These are phyloP conservation scores for Trichosporon coremiiforme DNA, from an alignment of 1,284 basidiomycete genomes.

Conservation along the genomic window DNA sequence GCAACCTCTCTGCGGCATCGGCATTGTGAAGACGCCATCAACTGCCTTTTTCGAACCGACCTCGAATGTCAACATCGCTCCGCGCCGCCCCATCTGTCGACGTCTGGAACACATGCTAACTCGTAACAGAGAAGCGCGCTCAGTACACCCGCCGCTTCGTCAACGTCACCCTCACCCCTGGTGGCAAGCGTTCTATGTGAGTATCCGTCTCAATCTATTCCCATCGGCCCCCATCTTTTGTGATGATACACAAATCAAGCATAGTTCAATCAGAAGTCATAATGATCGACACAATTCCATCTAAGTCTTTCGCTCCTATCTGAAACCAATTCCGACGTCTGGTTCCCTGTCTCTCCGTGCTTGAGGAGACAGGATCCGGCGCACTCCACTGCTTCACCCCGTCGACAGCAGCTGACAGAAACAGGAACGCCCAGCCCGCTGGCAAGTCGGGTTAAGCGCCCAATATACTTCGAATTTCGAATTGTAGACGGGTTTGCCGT, in stretches of 20 bases:
- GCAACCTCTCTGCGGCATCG: not conserved
- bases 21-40: too few species aligned
- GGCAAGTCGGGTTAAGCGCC: constrained; percentile 55
- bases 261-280: constrained; percentile 86
- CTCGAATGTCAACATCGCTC: not conserved
- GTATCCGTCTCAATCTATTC: constrained; percentile 55
- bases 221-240: constrained; percentile 25
- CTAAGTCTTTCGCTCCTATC: constrained; percentile 78
- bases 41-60: not conserved
- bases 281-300: constrained; percentile 66
- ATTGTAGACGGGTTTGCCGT: constrained; percentile 28
- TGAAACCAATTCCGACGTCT: constrained; percentile 59
- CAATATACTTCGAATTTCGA: constrained; percentile 17
- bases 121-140: constrained; percentile 72
- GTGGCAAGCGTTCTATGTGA: constrained; percentile 95
- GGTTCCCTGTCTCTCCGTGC: constrained; percentile 22
- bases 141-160: constrained; percentile 72
- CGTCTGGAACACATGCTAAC: constrained; percentile 7
- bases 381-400: constrained; percentile 26
- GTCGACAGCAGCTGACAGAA: constrained; percentile 18
- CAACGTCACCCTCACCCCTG: constrained; percentile 85
- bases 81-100: not conserved
- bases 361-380: not conserved
- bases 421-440: constrained; percentile 55
- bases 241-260: constrained; percentile 71